Evolutionary conservation across 2,329 filamentous ascomycete genomes (phyloP), one percentile per base, ranked within the genome.

Genomic region (Reticulascus tulasneorum): DNA sequence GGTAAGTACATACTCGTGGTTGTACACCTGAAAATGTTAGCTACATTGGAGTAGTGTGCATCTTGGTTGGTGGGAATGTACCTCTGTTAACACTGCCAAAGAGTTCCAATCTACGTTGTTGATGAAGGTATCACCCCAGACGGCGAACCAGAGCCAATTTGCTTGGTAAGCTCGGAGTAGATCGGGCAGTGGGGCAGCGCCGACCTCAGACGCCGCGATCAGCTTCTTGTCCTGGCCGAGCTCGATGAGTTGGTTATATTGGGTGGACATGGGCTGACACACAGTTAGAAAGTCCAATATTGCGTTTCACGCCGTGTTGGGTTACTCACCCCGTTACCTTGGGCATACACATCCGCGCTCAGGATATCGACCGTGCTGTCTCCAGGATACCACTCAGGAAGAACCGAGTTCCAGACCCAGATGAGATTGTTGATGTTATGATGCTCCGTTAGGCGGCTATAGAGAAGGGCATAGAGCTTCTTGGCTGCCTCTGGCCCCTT

Each of bases 351-450:
- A 43, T 73, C 69, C 2, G 66, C 64, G 27, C 57, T 61, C 1
- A 72, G 53, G 9, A 73, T 63, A 46, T 72, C 68, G 1, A 72
- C 66, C 4, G 59, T 60, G 5, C 54, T 56, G 36, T 62, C 58
- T 1, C 68, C 68, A 1, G 69, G 69, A 40, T 73, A 73, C 69
- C 69, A 73, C 13, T 55, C 58, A 2, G 56, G 47, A 4, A 47
- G 46, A 0, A 72, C 52, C 0, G 64, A 69, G 48, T 73, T 73
- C 69, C 69, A 72, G 7, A 69, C 53, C 69, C 69, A 73, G 30
- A 73, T 50, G 9, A 73, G 45, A 46, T 73, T 73, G 44, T 67
- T 62, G 15, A 73, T 45, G 3, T 49, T 44, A 46, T 73, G 69
- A 31, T 65, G 45, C 22, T 58, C 59, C 0, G 65, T 69, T 21